These are phyloP conservation scores for Geranium rotundifolium DNA, from an alignment of 345 rosid genomes.

Conservation along the genomic window DNA sequence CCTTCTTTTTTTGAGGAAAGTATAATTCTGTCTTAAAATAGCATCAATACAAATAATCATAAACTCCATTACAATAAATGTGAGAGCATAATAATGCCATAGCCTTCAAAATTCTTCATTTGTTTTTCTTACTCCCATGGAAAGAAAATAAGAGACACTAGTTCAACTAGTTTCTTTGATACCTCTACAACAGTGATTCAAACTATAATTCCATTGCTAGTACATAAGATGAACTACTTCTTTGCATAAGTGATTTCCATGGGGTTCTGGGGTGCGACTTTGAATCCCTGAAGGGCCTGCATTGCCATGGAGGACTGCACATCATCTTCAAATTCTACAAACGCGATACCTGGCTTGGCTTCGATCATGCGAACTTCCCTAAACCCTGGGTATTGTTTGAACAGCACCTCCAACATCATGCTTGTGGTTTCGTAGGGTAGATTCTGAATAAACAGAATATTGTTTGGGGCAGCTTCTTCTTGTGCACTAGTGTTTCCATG, in stretches of 20 bases:
- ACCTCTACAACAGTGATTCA: too few species aligned
- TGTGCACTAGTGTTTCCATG: slow-evolving; percentile 31
- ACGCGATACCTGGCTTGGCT: slow-evolving; percentile 93
- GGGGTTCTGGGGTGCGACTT: slow-evolving; percentile 73
- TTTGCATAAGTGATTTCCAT: slow-evolving; percentile 86
- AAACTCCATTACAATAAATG: too few species aligned
- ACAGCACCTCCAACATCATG: slow-evolving; percentile 70
- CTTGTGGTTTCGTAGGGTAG: slow-evolving; percentile 80
- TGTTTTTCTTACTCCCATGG: too few species aligned
- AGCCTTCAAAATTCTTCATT: too few species aligned
- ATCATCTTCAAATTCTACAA: slow-evolving; percentile 83
- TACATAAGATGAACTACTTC: slow-evolving; percentile 29
- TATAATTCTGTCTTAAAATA: too few species aligned
- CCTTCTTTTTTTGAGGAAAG: too few species aligned
- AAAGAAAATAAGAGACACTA: too few species aligned
- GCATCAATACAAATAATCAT: too few species aligned
- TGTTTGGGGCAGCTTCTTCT: slow-evolving; percentile 67
- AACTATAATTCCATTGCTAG: too few species aligned
- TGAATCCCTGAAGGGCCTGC: slow-evolving; percentile 88
- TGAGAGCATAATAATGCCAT: too few species aligned
- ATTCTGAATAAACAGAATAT: slow-evolving; percentile 80
- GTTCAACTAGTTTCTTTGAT: too few species aligned
- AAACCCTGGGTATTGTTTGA: slow-evolving; percentile 76
- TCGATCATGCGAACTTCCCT: slow-evolving; percentile 86
- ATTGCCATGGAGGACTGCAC: slow-evolving; percentile 72